Evolutionary conservation across 495 filamentous ascomycete species (phyloP).

Genomic region (Beverwykella pulmonaria): DNA sequence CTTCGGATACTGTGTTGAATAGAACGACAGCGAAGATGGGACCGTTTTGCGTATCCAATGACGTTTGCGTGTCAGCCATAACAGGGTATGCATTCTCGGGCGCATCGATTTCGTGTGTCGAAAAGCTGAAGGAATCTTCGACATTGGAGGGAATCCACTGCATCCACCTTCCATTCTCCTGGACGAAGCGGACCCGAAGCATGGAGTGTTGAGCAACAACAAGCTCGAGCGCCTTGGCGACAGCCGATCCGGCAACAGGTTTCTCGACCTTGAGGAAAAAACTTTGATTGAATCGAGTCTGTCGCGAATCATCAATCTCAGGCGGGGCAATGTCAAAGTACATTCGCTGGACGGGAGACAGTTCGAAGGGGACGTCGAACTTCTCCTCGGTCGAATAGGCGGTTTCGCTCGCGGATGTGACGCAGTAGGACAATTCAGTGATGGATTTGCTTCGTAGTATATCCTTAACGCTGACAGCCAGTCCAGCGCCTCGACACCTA

Average conservation of each 20-base stretch:
- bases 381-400: conserved; percentile 24
- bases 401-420: conserved; percentile 5
- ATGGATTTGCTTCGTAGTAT: conserved; percentile 37
- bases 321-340: conserved; percentile 30
- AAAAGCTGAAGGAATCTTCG: conserved; percentile 25
- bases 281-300: conserved; percentile 34
- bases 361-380: conserved; percentile 28
- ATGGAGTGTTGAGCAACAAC: conserved; percentile 32
- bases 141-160: conserved; percentile 31
- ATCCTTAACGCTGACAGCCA: conserved; percentile 32
- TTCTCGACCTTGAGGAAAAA: conserved; percentile 32
- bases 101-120: conserved; percentile 6
- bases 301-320: conserved; percentile 40
- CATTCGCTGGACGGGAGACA: conserved; percentile 36
- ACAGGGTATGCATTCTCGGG: conserved; percentile 18
- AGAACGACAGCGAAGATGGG: conserved; percentile 34
- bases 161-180: conserved; percentile 26
- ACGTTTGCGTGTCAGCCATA: conserved; percentile 23
- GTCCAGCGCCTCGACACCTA: conserved; percentile 23
- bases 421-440: conserved; percentile 25
- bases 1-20: conserved; percentile 28
- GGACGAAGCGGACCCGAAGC: conserved; percentile 32
- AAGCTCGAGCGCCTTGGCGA: conserved; percentile 26
- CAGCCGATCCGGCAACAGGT: conserved; percentile 11
- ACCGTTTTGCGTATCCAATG: conserved; percentile 24